Evolutionary conservation across 495 filamentous ascomycete species (phyloP).

Genomic region (Penicillium parvum): DNA sequence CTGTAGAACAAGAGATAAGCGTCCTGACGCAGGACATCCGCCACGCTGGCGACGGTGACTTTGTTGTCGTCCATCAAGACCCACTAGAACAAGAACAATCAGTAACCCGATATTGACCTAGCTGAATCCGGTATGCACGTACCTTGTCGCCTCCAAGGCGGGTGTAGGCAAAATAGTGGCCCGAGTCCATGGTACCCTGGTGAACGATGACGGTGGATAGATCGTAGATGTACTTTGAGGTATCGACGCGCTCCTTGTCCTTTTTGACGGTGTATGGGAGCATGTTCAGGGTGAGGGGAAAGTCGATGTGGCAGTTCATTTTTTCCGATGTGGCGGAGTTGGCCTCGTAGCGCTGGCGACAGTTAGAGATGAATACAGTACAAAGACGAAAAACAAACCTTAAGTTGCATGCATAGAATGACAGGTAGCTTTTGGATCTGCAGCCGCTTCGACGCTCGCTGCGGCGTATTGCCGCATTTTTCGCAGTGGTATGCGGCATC

Average conservation of each 20-base stretch:
- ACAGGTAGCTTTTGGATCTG: constrained; percentile 75
- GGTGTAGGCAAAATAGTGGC: constrained; percentile 87
- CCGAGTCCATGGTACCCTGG: constrained; percentile 76
- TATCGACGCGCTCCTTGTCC: constrained; percentile 31
- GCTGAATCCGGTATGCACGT: constrained; percentile 19
- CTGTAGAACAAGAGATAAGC: constrained; percentile 90
- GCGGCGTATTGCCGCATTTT: constrained; percentile 61
- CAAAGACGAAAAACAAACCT: constrained; percentile 48
- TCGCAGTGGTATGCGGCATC: constrained; percentile 73
- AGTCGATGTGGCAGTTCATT: constrained; percentile 73
- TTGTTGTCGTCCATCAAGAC: constrained; percentile 89
- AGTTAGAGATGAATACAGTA: not conserved
- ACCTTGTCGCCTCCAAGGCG: constrained; percentile 67
- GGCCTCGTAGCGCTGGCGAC: constrained; percentile 70
- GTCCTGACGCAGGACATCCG: constrained; percentile 73
- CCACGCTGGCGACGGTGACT: constrained; percentile 71
- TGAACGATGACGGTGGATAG: constrained; percentile 82
- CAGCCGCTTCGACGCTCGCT: constrained; percentile 74
- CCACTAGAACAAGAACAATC: constrained; percentile 54
- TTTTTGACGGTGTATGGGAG: constrained; percentile 74
- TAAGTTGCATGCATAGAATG: constrained; percentile 86
- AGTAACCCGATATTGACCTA: constrained; percentile 2
- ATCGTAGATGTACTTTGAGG: constrained; percentile 67
- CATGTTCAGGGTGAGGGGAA: constrained; percentile 84
- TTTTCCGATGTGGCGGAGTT: constrained; percentile 64